Conservation (phyloP, 1,139 yeast species). For the Candida neerlandica region DNA sequence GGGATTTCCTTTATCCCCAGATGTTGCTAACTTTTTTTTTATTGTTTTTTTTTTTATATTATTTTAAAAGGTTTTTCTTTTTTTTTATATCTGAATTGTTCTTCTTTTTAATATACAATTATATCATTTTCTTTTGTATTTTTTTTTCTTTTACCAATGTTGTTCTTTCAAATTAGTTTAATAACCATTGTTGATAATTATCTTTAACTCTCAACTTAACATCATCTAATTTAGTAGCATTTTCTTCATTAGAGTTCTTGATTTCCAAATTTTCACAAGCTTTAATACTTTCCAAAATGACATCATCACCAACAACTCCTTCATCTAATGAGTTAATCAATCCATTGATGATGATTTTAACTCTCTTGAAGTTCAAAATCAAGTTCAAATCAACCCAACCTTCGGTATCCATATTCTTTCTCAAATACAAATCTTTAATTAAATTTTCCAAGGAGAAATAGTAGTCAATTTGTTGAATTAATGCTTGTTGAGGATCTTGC, state of each 20-base stretch:
- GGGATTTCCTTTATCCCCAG: neutral
- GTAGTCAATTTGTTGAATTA: slow-evolving; percentile 76
- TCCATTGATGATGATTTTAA: slow-evolving; percentile 54
- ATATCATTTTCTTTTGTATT: neutral
- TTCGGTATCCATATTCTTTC: slow-evolving; percentile 73
- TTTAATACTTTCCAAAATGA: slow-evolving; percentile 36
- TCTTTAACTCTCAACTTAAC: slow-evolving; percentile 46
- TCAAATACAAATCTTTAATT: slow-evolving; percentile 74
- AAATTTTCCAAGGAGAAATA: slow-evolving; percentile 88
- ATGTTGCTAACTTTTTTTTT: neutral
- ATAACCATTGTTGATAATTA: slow-evolving; percentile 47
- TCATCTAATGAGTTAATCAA: slow-evolving; percentile 37
- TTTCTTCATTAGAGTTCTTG: slow-evolving; percentile 30
- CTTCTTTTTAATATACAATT: neutral
- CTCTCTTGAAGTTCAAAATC: slow-evolving; percentile 74
- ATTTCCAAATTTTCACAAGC: slow-evolving; percentile 45
- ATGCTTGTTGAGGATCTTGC: slow-evolving; percentile 50
- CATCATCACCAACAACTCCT: slow-evolving; percentile 19
- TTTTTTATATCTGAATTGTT: neutral
- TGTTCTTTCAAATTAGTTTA: slow-evolving; percentile 13
- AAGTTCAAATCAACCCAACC: slow-evolving; percentile 71
- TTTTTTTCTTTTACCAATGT: neutral
- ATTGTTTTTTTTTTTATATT: neutral
- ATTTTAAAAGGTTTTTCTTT: neutral
- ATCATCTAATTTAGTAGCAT: slow-evolving; percentile 26